Evolutionary conservation across 495 filamentous ascomycete genomes (phyloP).

Genomic region (Neurospora intermedia): DNA sequence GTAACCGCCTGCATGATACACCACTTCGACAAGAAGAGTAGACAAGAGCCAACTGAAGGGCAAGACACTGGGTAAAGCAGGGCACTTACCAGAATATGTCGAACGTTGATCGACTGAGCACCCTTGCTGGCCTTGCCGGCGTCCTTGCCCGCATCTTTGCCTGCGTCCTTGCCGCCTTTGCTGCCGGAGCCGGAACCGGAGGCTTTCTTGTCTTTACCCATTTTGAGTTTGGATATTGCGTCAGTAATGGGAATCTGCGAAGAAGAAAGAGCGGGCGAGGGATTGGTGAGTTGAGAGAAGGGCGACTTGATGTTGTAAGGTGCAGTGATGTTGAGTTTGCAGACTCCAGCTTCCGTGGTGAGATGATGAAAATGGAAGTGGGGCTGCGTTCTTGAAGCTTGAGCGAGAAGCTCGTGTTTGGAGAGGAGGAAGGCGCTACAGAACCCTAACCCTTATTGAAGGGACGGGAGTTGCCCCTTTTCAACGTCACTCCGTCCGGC

Average conservation of each 20-base stretch:
- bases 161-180: conserved; percentile 34
- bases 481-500: neutral
- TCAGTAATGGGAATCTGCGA: neutral
- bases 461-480: neutral
- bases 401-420: no score
- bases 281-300: neutral
- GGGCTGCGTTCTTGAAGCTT: neutral
- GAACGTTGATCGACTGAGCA: conserved; percentile 70
- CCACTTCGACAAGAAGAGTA: no score
- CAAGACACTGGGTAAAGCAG: neutral
- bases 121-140: conserved; percentile 49
- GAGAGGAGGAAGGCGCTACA: neutral
- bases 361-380: conserved; percentile 4
- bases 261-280: neutral
- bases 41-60: neutral
- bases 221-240: neutral
- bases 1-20: neutral
- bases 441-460: neutral
- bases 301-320: neutral
- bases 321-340: neutral
- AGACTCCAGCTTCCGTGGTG: neutral
- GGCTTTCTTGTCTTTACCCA: conserved; percentile 22
- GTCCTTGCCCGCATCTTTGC: conserved; percentile 37
- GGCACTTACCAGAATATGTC: conserved; percentile 60
- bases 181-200: conserved; percentile 44